Evolutionary conservation across 345 rosid genomes (phyloP), one percentile per base, ranked within the genome.

Genomic region (Gossypium raimondii): DNA sequence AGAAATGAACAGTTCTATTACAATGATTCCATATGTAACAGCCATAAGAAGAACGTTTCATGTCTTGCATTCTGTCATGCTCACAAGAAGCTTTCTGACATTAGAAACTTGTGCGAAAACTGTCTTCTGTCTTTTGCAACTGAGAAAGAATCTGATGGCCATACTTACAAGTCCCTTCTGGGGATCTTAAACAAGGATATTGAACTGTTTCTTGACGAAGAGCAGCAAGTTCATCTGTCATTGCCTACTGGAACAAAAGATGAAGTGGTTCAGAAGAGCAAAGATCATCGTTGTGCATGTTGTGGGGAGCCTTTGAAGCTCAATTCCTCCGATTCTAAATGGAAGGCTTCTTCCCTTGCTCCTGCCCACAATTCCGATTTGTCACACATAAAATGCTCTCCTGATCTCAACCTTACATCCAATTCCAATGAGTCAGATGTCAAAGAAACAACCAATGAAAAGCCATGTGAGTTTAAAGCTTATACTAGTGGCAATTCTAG

Each of bases 91-190:
- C 90, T 95, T 71, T 92, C 97, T 20, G 89, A 95, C 73, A 88
- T 91, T 16, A 85, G 84, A 76, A 82, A 82, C 66, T 86, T 93
- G 97, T 93, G 99, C 67, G 99, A 95, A 69, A 87, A 84, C 12
- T 95, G 99, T 75, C 97, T 95, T 73, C 94, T 93, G 57, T 95
- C 98, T 1, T 95, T 93, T n/a, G 96, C 98, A 0, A 86, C 98
- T 0, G 85, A 85, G 77, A 95, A 84, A 80, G 92, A 90, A 79
- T 86, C 96, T 0, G 97, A 88, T 60, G 84, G 90, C 20, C 90
- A 89, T 59, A 86, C 92, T 4, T 93, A 89, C 67, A 94, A 92
- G 77, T 89, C 97, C 65, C 97, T 88, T 24, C 83, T 87, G 18
- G 95, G 97, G 67, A 87, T 89, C 64, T 76, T 91, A 61, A 96